phyloP scores from a whole-genome alignment of 768 basidiomycete genomes.

The Suillus cothurnatus region DNA sequence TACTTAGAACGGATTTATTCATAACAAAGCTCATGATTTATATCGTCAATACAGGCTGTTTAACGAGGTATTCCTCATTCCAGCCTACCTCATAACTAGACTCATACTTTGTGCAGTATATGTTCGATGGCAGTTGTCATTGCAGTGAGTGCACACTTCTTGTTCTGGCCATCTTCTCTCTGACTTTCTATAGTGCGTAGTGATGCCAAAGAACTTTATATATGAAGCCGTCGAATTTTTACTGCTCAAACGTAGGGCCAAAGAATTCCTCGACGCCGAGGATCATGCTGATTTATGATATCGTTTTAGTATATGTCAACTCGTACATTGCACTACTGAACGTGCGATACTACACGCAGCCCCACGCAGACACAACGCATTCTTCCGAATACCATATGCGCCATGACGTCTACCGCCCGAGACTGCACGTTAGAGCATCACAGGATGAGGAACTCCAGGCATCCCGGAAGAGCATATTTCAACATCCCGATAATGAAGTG shows the following conservation, averaged over 20 bases:
- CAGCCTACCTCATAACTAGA: background rate
- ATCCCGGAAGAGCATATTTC: background rate
- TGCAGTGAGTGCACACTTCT: background rate
- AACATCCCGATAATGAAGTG: background rate
- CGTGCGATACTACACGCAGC: background rate
- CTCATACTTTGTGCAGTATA: background rate
- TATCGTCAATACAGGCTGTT: background rate
- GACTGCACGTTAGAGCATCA: background rate
- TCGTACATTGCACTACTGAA: background rate
- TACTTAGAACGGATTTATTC: background rate
- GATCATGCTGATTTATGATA: background rate
- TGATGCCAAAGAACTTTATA: background rate
- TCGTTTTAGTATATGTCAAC: conserved; percentile 1
- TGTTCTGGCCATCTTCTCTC: background rate
- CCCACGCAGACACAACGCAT: too few relatives aligned
- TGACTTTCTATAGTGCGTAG: background rate
- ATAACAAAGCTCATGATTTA: background rate
- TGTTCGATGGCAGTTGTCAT: background rate
- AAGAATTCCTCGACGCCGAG: background rate
- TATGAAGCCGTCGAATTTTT: background rate
- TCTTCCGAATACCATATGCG: background rate
- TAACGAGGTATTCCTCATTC: conserved; percentile 5
- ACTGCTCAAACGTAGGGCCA: background rate
- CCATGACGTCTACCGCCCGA: background rate
- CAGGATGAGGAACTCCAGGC: background rate